Evolutionary conservation across 2,329 filamentous ascomycete genomes (phyloP), one percentile per base, ranked within the genome.

Genomic region (Colletotrichum navitas): DNA sequence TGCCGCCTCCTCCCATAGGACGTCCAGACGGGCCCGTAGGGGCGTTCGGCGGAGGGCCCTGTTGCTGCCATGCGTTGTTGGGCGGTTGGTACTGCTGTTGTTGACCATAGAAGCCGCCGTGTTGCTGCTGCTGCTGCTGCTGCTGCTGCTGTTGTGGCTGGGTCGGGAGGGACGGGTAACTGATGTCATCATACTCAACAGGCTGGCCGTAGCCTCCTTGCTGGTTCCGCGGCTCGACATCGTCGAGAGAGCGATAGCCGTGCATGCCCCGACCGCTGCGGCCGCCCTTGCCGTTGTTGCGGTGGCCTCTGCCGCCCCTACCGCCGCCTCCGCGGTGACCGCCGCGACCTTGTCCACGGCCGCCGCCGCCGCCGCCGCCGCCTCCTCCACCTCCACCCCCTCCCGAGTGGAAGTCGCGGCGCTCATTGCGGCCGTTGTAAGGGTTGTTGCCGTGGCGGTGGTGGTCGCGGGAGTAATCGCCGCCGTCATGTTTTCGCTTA

Each of bases 201-300:
- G 80, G 79, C 72, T 81, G 77, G 12, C 80, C 80, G 58, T 81
- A 83, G 12, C 82, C 83, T 39, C 81, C 81, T 45, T 85, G 83
- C 71, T 82, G 82, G 55, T 86, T 85, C 59, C 83, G 83, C 54
- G 83, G 81, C 34, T 86, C 86, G 36, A 90, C 85, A 75, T 94
- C 92, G 78, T 93, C 92, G 2, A 93, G 84, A 2, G 91, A 93
- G 68, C 87, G 86, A 78, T 94, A 93, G 55, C 85, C 83, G 72
- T 86, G 83, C 34, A 85, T 85, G 29, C 86, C 86, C 34, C 84
- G 81, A 58, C 87, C 82, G 14, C 87, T 84, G 58, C 87, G 79
- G 6, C 83, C 82, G 24, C 81, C 79, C 45, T 78, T 78, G 36
- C 85, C 82, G 18, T 84, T 82, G 24, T 85, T 83, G 59, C 83